Percentiles rank a stretch among this genome's conserved stretches.
Evolutionary conservation across 2,329 filamentous ascomycete species (phyloP).

Genomic region (Zelopaecilomyces penicillatus): DNA sequence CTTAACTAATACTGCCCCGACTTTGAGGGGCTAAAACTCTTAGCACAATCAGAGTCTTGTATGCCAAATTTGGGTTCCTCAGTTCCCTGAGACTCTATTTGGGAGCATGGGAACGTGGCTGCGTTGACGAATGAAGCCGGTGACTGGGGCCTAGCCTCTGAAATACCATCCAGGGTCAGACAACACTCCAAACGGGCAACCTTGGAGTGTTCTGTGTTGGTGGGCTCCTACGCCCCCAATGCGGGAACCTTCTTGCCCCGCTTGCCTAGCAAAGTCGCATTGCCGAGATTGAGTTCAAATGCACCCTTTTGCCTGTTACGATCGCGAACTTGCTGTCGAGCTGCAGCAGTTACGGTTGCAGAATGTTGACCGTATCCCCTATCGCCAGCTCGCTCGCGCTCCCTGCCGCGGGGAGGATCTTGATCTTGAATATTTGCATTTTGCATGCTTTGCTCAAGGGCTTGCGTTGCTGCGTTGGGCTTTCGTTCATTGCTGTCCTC

Average conservation of each 20-base stretch:
- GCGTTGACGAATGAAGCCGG: conserved; percentile 14
- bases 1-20: too few species aligned
- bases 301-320: conserved; percentile 63
- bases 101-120: conserved; percentile 20
- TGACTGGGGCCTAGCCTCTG: not conserved
- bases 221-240: conserved; percentile 27
- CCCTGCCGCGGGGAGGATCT: conserved; percentile 24
- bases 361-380: conserved; percentile 86
- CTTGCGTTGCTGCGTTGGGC: conserved; percentile 47
- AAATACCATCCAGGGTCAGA: conserved; percentile 11
- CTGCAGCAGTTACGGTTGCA: conserved; percentile 72
- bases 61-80: too few species aligned
- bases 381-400: conserved; percentile 29
- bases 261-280: conserved; percentile 79
- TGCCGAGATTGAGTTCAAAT: conserved; percentile 88
- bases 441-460: conserved; percentile 80
- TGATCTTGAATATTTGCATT: conserved; percentile 64
- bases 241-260: conserved; percentile 46
- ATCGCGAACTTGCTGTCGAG: conserved; percentile 67
- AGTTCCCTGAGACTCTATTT: too few species aligned
- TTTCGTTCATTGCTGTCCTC: conserved; percentile 34
- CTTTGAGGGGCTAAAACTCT: too few species aligned
- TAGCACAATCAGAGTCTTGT: too few species aligned
- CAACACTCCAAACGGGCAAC: conserved; percentile 3
- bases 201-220: not conserved